Evolutionary conservation across 176 grass and related monocot genomes (phyloP).

Genomic region (Zizania latifolia): DNA sequence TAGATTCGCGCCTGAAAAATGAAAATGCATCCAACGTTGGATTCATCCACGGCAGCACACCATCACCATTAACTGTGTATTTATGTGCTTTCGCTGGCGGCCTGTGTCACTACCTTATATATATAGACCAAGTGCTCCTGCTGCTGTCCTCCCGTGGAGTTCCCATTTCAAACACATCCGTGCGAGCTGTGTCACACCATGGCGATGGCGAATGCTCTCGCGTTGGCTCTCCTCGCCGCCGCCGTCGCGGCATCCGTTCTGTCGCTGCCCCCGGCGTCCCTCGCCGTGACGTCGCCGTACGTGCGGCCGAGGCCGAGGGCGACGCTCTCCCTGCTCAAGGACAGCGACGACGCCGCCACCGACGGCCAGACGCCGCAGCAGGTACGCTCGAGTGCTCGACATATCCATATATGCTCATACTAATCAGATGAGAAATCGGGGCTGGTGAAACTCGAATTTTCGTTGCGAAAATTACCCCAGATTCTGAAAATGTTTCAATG

Average conservation of each 20-base stretch:
- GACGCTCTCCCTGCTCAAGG: constrained; percentile 16
- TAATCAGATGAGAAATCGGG: too few relatives aligned
- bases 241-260: neutral
- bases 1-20: neutral
- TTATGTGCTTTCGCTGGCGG: neutral
- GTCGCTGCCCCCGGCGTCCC: neutral
- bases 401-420: too few relatives aligned
- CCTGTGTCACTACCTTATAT: neutral
- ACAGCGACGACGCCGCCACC: constrained; percentile 20
- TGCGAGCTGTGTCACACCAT: neutral
- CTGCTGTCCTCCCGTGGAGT: too few relatives aligned
- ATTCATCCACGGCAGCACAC: neutral
- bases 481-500: neutral
- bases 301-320: constrained; percentile 31
- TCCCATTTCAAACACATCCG: too few relatives aligned
- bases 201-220: neutral
- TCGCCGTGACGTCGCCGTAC: constrained; percentile 43
- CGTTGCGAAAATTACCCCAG: neutral
- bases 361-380: constrained; percentile 49
- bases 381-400: neutral
- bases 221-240: constrained; percentile 1
- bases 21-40: neutral
- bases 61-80: neutral
- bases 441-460: too few relatives aligned
- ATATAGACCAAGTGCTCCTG: neutral